phyloP scores from a whole-genome alignment of 768 basidiomycete species.

The Boletus eberwhitei region DNA sequence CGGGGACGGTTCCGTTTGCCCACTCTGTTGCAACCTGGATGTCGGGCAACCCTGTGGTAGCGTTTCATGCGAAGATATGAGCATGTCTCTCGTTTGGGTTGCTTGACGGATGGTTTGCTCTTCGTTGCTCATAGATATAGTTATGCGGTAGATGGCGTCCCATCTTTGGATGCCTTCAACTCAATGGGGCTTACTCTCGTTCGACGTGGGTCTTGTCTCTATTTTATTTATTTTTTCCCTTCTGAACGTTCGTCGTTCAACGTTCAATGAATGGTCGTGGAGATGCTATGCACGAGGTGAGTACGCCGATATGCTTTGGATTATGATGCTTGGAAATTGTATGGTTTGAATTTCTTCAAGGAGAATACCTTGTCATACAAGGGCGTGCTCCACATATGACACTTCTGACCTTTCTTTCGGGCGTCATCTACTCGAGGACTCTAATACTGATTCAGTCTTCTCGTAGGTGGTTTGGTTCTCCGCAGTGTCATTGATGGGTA shows the following conservation, averaged over 20 bases:
- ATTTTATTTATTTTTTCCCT: slow-evolving; percentile 46
- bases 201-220: slow-evolving; percentile 42
- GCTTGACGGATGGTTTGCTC: slow-evolving; percentile 37
- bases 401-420: slow-evolving; percentile 27
- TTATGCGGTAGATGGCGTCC: slow-evolving; percentile 73
- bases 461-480: background rate
- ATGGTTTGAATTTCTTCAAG: slow-evolving; percentile 87
- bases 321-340: slow-evolving; percentile 55
- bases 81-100: slow-evolving; percentile 50
- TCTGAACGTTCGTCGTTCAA: slow-evolving; percentile 52
- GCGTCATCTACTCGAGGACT: background rate
- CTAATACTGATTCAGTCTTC: slow-evolving; percentile 6
- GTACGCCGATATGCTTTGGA: slow-evolving; percentile 20
- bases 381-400: slow-evolving; percentile 81
- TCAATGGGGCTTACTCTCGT: slow-evolving; percentile 92
- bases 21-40: slow-evolving; percentile 53
- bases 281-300: slow-evolving; percentile 15
- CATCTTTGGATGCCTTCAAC: slow-evolving; percentile 50
- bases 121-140: slow-evolving; percentile 83
- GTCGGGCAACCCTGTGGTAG: slow-evolving; percentile 36
- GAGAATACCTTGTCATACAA: slow-evolving; percentile 59
- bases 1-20: slow-evolving; percentile 40
- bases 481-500: background rate
- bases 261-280: slow-evolving; percentile 12
- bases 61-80: slow-evolving; percentile 74